Percentiles rank a stretch among this genome's conserved stretches.
These are phyloP conservation scores for Camellia japonica DNA, from an alignment of 148 eudicot species.

Conservation along the genomic window DNA sequence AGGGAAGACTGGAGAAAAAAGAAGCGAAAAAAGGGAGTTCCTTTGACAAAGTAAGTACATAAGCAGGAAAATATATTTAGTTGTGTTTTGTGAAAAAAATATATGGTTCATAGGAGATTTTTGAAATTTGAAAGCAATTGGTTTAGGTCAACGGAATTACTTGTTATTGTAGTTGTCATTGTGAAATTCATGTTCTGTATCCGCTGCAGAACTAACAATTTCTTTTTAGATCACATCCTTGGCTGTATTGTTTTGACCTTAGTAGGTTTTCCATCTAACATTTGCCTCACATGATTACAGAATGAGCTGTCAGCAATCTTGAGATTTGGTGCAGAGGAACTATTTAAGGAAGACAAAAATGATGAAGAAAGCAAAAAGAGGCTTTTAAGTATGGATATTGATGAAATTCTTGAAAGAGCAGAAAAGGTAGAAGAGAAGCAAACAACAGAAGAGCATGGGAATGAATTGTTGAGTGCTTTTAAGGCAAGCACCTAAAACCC, in stretches of 20 bases:
- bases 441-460: conserved; percentile 62
- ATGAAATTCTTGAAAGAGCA: conserved; percentile 98
- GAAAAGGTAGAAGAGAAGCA: conserved; percentile 93
- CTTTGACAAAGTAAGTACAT: conserved; percentile 77
- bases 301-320: conserved; percentile 99
- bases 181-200: neutral
- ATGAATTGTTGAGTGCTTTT: conserved; percentile 88
- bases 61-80: neutral
- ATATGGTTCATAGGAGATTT: neutral
- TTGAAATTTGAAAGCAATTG: conserved; percentile 1
- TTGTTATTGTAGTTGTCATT: neutral
- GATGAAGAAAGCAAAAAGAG: conserved; percentile 97
- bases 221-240: neutral
- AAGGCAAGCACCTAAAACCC: conserved; percentile 47
- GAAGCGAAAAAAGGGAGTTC: conserved; percentile 83
- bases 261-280: neutral
- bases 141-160: neutral
- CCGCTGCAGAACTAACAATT: neutral
- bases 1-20: conserved; percentile 94
- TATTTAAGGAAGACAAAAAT: conserved; percentile 91
- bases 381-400: conserved; percentile 89
- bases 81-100: neutral
- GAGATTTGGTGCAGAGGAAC: conserved; percentile 97
- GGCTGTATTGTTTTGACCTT: neutral
- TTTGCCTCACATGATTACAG: conserved; percentile 36